Percentiles rank a stretch among this genome's conserved stretches.
phyloP scores from a whole-genome alignment of 768 basidiomycete genomes.

The Suillus tomentosus region DNA sequence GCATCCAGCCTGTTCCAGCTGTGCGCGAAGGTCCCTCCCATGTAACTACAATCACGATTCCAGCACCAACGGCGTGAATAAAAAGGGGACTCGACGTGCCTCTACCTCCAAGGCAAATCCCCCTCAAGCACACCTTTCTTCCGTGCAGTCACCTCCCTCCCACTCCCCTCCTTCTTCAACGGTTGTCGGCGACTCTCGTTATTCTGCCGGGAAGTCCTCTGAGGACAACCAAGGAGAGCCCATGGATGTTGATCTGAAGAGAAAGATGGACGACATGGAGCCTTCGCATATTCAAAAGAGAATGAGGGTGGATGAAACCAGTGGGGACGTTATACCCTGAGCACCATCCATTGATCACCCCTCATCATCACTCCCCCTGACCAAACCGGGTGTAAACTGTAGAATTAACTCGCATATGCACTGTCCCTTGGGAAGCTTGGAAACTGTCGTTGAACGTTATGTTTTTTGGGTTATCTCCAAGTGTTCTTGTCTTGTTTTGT shows the following conservation, averaged over 20 bases:
- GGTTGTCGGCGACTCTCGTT: constrained; percentile 36
- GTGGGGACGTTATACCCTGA: constrained; percentile 58
- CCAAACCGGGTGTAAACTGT: constrained; percentile 31
- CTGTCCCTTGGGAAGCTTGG: constrained; percentile 32
- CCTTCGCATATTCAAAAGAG: constrained; percentile 61
- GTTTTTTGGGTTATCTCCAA: constrained; percentile 34
- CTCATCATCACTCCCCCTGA: constrained; percentile 16
- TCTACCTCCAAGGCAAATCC: constrained; percentile 50
- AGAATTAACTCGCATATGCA: constrained; percentile 30
- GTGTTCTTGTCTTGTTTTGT: constrained; percentile 24
- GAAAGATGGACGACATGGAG: constrained; percentile 57
- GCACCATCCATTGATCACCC: constrained; percentile 20
- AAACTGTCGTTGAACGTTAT: constrained; percentile 33
- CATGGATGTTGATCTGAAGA: constrained; percentile 60
- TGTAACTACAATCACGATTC: constrained; percentile 83
- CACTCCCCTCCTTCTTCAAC: constrained; percentile 52
- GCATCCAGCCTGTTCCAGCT: constrained; percentile 84
- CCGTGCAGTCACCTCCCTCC: constrained; percentile 52
- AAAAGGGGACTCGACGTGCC: constrained; percentile 49
- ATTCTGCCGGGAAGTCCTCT: constrained; percentile 36
- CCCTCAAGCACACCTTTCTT: constrained; percentile 34
- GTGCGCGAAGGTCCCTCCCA: constrained; percentile 69
- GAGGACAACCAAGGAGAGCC: constrained; percentile 45
- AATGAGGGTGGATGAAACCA: constrained; percentile 65
- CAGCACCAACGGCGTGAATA: constrained; percentile 27